Conservation (phyloP, 208 protist genomes). For the Acanthamoeba castellanii region DNA sequence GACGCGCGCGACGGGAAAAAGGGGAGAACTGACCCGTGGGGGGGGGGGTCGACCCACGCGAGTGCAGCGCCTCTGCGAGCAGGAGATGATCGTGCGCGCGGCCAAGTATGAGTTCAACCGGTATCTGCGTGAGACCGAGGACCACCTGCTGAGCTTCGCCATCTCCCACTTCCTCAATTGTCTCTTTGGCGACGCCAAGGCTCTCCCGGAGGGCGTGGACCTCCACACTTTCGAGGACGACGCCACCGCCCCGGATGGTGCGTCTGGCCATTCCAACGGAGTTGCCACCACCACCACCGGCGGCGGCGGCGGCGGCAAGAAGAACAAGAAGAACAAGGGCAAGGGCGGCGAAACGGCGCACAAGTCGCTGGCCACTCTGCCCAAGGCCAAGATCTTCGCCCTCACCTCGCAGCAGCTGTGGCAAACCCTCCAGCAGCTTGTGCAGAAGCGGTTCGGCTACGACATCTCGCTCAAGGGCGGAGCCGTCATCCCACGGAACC, state of each 20-base stretch:
- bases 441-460: constrained; percentile 7
- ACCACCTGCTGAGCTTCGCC: constrained; percentile 12
- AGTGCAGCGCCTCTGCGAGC: constrained; percentile 72
- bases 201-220: not conserved
- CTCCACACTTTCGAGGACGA: constrained; percentile 21
- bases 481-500: not conserved
- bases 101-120: constrained; percentile 79
- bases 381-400: constrained; percentile 16
- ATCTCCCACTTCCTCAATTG: constrained; percentile 82
- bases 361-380: not conserved
- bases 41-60: not conserved
- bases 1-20: no score
- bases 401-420: not conserved
- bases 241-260: not conserved
- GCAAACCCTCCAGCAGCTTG: constrained; percentile 3
- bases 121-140: constrained; percentile 19
- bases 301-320: not conserved
- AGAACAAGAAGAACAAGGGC: constrained; percentile 20
- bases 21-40: not conserved
- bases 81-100: constrained; percentile 82
- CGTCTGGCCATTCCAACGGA: not conserved
- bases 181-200: constrained; percentile 78
- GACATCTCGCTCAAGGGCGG: constrained; percentile 25
- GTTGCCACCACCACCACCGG: not conserved
- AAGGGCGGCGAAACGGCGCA: not conserved